Evolutionary conservation across 805 yeast genomes (phyloP).

Genomic region (Yamadazyma nakazawae): DNA sequence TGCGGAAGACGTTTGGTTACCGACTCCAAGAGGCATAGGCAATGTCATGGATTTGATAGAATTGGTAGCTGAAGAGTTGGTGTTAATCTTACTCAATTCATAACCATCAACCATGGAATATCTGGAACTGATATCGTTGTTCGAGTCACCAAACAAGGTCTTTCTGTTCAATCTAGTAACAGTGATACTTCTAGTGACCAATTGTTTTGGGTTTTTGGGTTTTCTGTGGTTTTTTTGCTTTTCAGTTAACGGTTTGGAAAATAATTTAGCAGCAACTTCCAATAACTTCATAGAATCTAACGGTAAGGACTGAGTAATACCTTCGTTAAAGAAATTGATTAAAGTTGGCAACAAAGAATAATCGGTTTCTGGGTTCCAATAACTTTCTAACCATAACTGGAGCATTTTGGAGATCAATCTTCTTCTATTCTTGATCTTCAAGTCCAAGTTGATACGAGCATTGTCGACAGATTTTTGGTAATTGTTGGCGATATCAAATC

Average conservation of each 20-base stretch:
- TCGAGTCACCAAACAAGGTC: slow-evolving; percentile 23
- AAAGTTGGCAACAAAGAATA: slow-evolving; percentile 61
- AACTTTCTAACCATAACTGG: slow-evolving; percentile 85
- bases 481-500: slow-evolving; percentile 54
- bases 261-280: slow-evolving; percentile 59
- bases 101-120: slow-evolving; percentile 56
- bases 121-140: slow-evolving; percentile 22
- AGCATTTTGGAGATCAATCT: slow-evolving; percentile 65
- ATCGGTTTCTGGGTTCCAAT: slow-evolving; percentile 72
- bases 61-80: slow-evolving; percentile 43
- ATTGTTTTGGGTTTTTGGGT: slow-evolving; percentile 32
- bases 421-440: slow-evolving; percentile 54
- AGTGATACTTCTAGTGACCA: slow-evolving; percentile 52
- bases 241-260: slow-evolving; percentile 52
- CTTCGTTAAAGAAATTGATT: slow-evolving; percentile 78
- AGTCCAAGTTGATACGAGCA: slow-evolving; percentile 21
- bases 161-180: slow-evolving; percentile 34
- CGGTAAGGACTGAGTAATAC: slow-evolving; percentile 58
- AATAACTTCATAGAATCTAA: slow-evolving; percentile 60
- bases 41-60: slow-evolving; percentile 40
- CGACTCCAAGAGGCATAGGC: slow-evolving; percentile 43
- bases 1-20: slow-evolving; percentile 40
- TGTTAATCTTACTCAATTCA: slow-evolving; percentile 49
- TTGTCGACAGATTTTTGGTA: slow-evolving; percentile 18
- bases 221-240: slow-evolving; percentile 19